These are phyloP conservation scores for Lentinula sp. DNA, from an alignment of 768 basidiomycete species.

Conservation along the genomic window DNA sequence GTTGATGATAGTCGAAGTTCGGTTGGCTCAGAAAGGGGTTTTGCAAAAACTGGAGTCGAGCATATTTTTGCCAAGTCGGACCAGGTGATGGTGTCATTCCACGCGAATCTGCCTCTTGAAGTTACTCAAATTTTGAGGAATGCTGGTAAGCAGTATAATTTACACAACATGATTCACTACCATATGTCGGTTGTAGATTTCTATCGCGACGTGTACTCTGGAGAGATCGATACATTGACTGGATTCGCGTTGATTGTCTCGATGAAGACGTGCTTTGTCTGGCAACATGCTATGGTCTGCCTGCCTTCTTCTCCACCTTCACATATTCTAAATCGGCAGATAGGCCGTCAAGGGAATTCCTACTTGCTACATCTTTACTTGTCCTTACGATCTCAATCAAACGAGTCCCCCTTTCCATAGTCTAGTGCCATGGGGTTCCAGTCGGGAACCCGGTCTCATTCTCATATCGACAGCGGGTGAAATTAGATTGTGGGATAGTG, in stretches of 20 bases:
- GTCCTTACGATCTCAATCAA: conserved; percentile 43
- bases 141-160: conserved; percentile 43
- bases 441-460: conserved; percentile 84
- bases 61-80: conserved; percentile 66
- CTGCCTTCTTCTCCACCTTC: conserved; percentile 1
- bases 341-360: conserved; percentile 65
- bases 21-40: conserved; percentile 27
- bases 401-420: conserved; percentile 44
- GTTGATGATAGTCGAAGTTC: conserved; percentile 47
- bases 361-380: conserved; percentile 80
- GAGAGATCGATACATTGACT: conserved; percentile 64
- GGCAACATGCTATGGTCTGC: conserved; percentile 70
- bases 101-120: conserved; percentile 67
- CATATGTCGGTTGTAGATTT: conserved; percentile 43
- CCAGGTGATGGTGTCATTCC: conserved; percentile 60
- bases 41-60: conserved; percentile 31
- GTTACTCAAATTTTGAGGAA: conserved; percentile 66
- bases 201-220: conserved; percentile 58
- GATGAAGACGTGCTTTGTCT: conserved; percentile 71
- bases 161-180: not conserved
- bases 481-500: conserved; percentile 84
- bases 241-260: conserved; percentile 74
- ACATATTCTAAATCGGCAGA: not conserved
- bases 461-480: conserved; percentile 67
- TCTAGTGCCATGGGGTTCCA: conserved; percentile 61